Evolutionary conservation across 192 early-diverging fungal genomes (phyloP).

Genomic region (Linderina pennispora): DNA sequence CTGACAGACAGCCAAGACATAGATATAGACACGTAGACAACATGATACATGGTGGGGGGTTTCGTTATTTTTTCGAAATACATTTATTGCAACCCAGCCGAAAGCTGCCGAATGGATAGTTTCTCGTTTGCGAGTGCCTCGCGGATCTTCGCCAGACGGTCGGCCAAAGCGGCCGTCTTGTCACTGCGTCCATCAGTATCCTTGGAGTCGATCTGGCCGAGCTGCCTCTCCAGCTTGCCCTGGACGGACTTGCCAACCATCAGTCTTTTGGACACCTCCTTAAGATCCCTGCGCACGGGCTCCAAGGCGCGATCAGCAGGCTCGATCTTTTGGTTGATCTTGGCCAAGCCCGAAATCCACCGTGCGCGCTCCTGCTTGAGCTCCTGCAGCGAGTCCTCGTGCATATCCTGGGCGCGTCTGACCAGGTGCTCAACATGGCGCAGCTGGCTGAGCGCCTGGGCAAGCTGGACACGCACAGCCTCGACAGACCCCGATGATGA

Average conservation of each 20-base stretch:
- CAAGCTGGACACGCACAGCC: neutral
- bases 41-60: no score
- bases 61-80: no score
- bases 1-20: no score
- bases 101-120: no score
- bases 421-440: conserved; percentile 5
- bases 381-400: conserved; percentile 12
- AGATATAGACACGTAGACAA: no score
- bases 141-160: no score
- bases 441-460: conserved; percentile 6
- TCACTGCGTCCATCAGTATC: no score
- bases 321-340: neutral
- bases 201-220: no score
- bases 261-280: conserved; percentile 1
- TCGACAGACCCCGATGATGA: neutral
- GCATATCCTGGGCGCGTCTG: conserved; percentile 3
- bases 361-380: conserved; percentile 12
- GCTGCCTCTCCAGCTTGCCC: conserved; percentile 5
- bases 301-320: conserved; percentile 11
- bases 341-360: conserved; percentile 7
- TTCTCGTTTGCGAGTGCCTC: no score
- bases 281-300: conserved; percentile 11
- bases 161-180: no score
- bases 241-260: neutral
- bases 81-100: no score